phyloP scores from a whole-genome alignment of 768 basidiomycete genomes.

The Panaeolus papilionaceus region DNA sequence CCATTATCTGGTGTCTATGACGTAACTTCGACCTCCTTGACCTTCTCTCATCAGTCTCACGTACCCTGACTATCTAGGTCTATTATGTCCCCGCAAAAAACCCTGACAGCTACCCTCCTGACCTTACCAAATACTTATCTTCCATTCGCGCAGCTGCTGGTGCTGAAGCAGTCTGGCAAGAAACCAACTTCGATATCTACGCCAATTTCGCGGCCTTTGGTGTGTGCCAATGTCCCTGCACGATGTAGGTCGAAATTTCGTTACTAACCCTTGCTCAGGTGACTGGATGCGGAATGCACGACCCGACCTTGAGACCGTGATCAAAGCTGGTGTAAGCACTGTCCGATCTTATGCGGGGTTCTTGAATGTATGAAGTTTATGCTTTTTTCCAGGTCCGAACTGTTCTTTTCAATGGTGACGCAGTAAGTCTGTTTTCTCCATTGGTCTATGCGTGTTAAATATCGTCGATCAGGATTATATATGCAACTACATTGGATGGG shows the following conservation, averaged over 20 bases:
- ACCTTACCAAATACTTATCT: constrained; percentile 39
- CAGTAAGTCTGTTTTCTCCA: constrained; percentile 59
- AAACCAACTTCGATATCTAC: constrained; percentile 49
- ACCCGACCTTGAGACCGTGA: constrained; percentile 58
- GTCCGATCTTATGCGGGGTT: neutral
- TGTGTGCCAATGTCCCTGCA: constrained; percentile 24
- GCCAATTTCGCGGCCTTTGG: constrained; percentile 50
- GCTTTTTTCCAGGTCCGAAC: constrained; percentile 41
- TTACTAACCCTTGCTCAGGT: constrained; percentile 30
- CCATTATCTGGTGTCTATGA: constrained; percentile 62
- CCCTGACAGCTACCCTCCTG: constrained; percentile 57
- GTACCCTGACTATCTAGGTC: constrained; percentile 18
- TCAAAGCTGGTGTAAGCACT: constrained; percentile 53
- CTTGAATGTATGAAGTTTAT: neutral
- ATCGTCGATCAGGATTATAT: neutral
- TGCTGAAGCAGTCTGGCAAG: constrained; percentile 48
- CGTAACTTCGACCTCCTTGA: constrained; percentile 23
- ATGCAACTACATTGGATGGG: constrained; percentile 13
- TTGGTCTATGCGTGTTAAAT: constrained; percentile 33
- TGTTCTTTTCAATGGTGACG: constrained; percentile 61
- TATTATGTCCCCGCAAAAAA: constrained; percentile 52
- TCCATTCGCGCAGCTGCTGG: constrained; percentile 45
- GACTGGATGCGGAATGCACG: constrained; percentile 64
- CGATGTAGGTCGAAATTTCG: neutral
- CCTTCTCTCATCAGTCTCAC: neutral